Evolutionary conservation across 192 early-diverging fungal genomes (phyloP).

Genomic region (Coemansia sp.): DNA sequence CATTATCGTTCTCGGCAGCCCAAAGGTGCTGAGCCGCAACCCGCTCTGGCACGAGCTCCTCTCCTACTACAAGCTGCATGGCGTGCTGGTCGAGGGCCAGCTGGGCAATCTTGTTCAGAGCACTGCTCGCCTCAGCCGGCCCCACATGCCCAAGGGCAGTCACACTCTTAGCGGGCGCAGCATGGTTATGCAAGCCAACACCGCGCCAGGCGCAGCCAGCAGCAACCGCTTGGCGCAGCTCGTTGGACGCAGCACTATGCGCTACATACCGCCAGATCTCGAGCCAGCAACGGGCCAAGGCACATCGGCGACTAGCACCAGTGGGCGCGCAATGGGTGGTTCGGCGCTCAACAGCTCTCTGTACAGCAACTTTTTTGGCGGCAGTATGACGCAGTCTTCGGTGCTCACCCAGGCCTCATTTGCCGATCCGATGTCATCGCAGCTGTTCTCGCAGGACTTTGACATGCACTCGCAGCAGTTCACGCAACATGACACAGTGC

Average conservation of each 20-base stretch:
- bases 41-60: constrained; percentile 97
- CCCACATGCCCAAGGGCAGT: constrained; percentile 56
- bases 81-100: constrained; percentile 92
- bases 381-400: constrained; percentile 9
- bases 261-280: constrained; percentile 54
- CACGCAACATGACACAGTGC: constrained; percentile 48
- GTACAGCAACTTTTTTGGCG: constrained; percentile 26
- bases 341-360: constrained; percentile 20
- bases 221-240: constrained; percentile 50
- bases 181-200: constrained; percentile 35
- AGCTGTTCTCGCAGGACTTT: constrained; percentile 45
- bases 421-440: constrained; percentile 25
- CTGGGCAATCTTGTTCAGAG: constrained; percentile 86
- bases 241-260: constrained; percentile 52
- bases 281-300: constrained; percentile 8
- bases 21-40: constrained; percentile 92
- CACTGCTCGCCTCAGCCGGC: constrained; percentile 87
- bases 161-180: constrained; percentile 28
- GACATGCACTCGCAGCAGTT: constrained; percentile 40
- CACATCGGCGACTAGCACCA: neutral
- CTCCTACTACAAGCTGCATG: constrained; percentile 87
- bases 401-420: constrained; percentile 40
- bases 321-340: neutral
- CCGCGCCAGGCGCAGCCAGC: constrained; percentile 43
- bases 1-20: constrained; percentile 93